Evolutionary conservation across 139 green algal species (phyloP), one percentile per base, ranked within the genome.

Genomic region (Yamagishiella unicocca): DNA sequence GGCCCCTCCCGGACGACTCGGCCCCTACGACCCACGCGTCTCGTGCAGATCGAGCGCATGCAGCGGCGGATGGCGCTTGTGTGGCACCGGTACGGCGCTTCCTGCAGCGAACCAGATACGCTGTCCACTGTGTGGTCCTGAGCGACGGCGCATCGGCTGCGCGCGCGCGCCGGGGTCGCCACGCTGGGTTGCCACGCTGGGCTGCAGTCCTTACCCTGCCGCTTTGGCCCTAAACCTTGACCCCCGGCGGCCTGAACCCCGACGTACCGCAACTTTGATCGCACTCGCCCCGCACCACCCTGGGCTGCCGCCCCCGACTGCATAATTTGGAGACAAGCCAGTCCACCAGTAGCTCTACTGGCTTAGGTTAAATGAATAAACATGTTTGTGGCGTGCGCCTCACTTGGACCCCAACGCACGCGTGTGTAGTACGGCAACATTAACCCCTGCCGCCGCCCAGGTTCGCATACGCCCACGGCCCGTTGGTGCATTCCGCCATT

Each of bases 1-100:
- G 50, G 50, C 12, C 19, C 22, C 22, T 27, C 19, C 14, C 58
- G 6, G 6, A 6, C 6, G 58, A 27, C 58, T 33, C n/a, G 58
- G 14, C 58, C 58, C 22, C n/a, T 67, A 9, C 14, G 9, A 9
- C 6, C 19, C 58, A n/a, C n/a, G 19, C 58, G n/a, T 67, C n/a
- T 72, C 1, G 5, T 31, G 21, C 61, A 86, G 72, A 70, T 92
- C 2, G 45, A 50, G 64, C 84, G 73, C 35, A 90, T 92, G 85
- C 89, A 92, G 66, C 42, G 42, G 21, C 58, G 84, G n/a, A 53
- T 92, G 31, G 38, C 73, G 0, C 31, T 85, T 21, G 85, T 90
- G n/a, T 92, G 85, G 85, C 85, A 92, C 85, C 74, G 89, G 80
- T 90, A 43, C 0, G 81, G 37, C 17, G 35, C 27, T 31, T 4